Conservation (phyloP, 192 early-diverging fungal species). For the Gryganskiella cystojenkinii region DNA sequence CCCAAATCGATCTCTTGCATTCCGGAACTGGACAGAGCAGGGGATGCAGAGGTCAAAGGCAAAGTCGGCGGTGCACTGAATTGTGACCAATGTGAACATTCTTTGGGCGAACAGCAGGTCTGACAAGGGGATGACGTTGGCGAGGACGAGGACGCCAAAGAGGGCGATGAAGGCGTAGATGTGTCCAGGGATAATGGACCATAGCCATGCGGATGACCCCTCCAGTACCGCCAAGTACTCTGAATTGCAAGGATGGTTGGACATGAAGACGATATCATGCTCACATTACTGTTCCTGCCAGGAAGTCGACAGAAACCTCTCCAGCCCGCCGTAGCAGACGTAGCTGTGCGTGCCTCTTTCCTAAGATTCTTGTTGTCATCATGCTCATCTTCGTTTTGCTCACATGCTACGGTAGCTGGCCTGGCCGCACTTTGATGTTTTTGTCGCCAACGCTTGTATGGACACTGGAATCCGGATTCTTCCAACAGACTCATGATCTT, state of each 20-base stretch:
- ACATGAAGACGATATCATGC: slow-evolving; percentile 1
- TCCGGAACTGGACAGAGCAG: not conserved
- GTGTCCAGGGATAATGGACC: slow-evolving; percentile 11
- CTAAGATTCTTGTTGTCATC: no score
- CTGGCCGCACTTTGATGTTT: not conserved
- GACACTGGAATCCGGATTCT: slow-evolving; percentile 3
- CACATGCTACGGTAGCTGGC: not conserved
- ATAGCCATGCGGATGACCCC: slow-evolving; percentile 18
- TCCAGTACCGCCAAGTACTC: not conserved
- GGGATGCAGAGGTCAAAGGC: not conserved
- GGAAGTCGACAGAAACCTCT: not conserved
- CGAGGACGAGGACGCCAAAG: not conserved
- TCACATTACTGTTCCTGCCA: not conserved
- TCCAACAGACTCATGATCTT: slow-evolving; percentile 22
- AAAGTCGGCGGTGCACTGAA: not conserved
- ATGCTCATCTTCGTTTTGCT: not conserved
- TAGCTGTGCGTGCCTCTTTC: not conserved
- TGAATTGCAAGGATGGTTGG: slow-evolving; percentile 11
- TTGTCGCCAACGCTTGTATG: slow-evolving; percentile 14
- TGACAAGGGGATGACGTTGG: not conserved
- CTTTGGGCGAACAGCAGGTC: not conserved
- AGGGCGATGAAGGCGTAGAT: not conserved
- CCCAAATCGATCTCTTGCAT: no score
- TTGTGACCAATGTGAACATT: not conserved
- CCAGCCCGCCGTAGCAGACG: not conserved